Evolutionary conservation across 1,284 basidiomycete genomes (phyloP).

Genomic region (Sparassis latifolia): DNA sequence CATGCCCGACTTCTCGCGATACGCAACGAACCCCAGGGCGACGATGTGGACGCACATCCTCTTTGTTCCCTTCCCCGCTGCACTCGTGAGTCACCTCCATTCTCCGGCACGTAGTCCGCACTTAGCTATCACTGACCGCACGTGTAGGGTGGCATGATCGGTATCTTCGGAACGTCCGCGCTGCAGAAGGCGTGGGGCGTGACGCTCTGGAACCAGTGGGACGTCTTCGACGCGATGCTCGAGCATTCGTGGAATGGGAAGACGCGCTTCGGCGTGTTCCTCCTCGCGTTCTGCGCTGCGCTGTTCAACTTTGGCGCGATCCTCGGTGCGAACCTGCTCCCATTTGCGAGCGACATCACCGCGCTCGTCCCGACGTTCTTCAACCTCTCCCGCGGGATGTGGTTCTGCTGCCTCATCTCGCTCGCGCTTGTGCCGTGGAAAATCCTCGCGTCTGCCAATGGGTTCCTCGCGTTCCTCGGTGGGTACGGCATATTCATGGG

Average conservation of each 20-base stretch:
- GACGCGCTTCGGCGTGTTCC: conserved; percentile 34
- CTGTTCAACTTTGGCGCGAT: conserved; percentile 39
- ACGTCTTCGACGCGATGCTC: conserved; percentile 20
- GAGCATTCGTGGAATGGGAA: conserved; percentile 13
- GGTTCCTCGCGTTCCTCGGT: conserved; percentile 22
- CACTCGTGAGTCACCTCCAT: conserved; percentile 6
- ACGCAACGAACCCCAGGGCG: conserved; percentile 13
- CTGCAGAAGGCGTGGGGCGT: conserved; percentile 17
- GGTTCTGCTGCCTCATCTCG: conserved; percentile 36
- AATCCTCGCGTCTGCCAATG: conserved; percentile 22
- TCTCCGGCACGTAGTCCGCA: conserved; percentile 1
- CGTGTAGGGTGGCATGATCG: conserved; percentile 19
- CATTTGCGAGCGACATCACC: conserved; percentile 27
- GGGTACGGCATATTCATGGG: conserved; percentile 25
- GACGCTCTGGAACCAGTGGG: conserved; percentile 21
- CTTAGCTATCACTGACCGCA: background rate
- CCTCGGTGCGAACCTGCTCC: conserved; percentile 29
- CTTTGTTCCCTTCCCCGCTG: conserved; percentile 18
- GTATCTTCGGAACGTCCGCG: conserved; percentile 17
- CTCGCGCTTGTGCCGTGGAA: conserved; percentile 33
- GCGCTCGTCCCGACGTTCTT: conserved; percentile 31
- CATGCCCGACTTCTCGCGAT: conserved; percentile 25
- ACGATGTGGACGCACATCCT: conserved; percentile 20
- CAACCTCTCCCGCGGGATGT: conserved; percentile 38
- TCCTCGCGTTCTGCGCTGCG: conserved; percentile 35